These are phyloP conservation scores for Colletotrichum sp. DNA, from an alignment of 2,329 filamentous ascomycete species.

Conservation along the genomic window DNA sequence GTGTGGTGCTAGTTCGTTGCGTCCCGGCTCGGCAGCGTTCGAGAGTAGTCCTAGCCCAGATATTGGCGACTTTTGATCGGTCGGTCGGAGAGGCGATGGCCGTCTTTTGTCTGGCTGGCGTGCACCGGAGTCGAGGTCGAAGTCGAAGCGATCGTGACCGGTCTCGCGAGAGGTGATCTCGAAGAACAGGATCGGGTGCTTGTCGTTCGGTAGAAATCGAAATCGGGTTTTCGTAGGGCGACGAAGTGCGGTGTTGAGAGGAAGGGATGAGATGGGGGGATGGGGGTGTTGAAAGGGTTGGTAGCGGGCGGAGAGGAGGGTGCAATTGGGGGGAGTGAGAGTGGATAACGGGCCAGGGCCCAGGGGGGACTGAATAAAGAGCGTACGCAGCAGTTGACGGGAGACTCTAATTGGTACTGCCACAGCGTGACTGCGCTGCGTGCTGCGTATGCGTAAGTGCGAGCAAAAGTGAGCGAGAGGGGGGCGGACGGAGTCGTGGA, in stretches of 20 bases:
- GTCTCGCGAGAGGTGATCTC: neutral
- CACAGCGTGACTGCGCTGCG: neutral
- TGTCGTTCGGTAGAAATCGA: slow-evolving; percentile 16
- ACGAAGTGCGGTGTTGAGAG: slow-evolving; percentile 9
- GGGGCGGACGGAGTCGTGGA: neutral
- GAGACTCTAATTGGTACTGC: neutral
- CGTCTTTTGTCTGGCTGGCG: neutral
- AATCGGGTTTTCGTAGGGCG: slow-evolving; percentile 9
- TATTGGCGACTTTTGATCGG: neutral
- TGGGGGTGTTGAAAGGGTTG: slow-evolving; percentile 23
- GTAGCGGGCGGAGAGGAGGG: slow-evolving; percentile 22
- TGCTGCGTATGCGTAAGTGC: neutral
- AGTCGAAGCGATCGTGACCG: slow-evolving; percentile 1
- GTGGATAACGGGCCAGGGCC: neutral
- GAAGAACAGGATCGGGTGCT: neutral
- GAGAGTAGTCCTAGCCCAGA: slow-evolving; percentile 3
- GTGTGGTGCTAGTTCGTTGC: neutral
- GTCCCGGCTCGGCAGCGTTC: slow-evolving; percentile 1
- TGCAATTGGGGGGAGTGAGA: slow-evolving; percentile 8
- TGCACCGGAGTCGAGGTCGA: neutral
- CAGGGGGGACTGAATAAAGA: slow-evolving; percentile 12
- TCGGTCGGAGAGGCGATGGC: neutral
- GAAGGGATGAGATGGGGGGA: slow-evolving; percentile 21
- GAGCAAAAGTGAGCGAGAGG: neutral
- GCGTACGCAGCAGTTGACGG: neutral